Base-by-base conservation (phyloP, 805 yeast genomes). In the Debaryomyces maramus region DNA sequence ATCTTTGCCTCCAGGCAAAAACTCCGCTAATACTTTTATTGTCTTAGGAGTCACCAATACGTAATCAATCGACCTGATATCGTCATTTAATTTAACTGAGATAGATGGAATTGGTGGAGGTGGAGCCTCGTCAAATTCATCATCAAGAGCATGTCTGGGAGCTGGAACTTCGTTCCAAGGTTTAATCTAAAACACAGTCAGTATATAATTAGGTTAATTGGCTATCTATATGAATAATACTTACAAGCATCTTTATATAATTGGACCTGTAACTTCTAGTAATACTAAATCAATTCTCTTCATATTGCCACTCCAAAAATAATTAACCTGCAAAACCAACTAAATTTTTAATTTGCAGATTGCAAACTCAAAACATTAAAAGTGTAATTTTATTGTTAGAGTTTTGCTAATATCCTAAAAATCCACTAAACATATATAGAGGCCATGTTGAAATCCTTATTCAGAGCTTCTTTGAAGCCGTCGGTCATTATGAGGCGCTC, bases 101-200 rank as follows among this genome's bases (percentile, higher is more conserved):
- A 68, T 45, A 1, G 40, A 39, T 13, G 75, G 73, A 8, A 62
- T 41, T 48, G 62, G 42, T 39, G 44, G 34, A 2, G 61, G 58
- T 23, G 49, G 47, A 10, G 42, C 47, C 6, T 44, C 46, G 14
- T 53, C 61, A 24, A 55, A 60, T 7, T 64, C 73, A 33, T 75
- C 78, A 33, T 72, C 76, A 19, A 79, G 51, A 6, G 69, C 46
- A 53, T 80, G 82, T 44, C 84, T 73, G 14, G 78, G 74, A n/a
- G 72, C 60, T 23, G 70, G 73, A 33, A 58, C 51, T 28, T 73
- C 80, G 18, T 65, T 61, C 72, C 77, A 67, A 29, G 78, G 81
- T 63, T 74, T 72, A 36, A 77, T 61, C 77, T 72, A 40, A 19
- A 28, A 16, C 3, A 4, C 9, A 13, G 46, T 46, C 34, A 44